phyloP scores from a whole-genome alignment of 2,329 filamentous ascomycete species.

The Biscogniauxia sp. region DNA sequence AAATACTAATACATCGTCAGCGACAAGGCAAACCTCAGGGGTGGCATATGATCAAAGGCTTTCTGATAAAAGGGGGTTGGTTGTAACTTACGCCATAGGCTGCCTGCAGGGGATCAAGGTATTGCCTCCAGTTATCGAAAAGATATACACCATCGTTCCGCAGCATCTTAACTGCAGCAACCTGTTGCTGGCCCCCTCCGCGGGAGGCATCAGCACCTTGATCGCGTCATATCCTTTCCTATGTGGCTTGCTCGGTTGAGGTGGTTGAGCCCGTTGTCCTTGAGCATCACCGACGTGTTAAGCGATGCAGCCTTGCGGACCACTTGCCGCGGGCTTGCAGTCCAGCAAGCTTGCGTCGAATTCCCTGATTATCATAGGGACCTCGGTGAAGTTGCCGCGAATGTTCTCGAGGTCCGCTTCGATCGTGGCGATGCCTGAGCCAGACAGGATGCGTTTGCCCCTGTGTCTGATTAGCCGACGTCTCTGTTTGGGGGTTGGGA shows the following conservation, averaged over 20 bases:
- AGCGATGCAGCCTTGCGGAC: slow-evolving; percentile 47
- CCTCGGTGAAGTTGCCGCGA: slow-evolving; percentile 51
- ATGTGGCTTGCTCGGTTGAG: slow-evolving; percentile 46
- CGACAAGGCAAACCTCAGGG: background rate
- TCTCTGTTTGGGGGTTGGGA: slow-evolving; percentile 61
- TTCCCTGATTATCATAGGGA: slow-evolving; percentile 58
- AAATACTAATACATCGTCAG: background rate
- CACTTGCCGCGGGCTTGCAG: slow-evolving; percentile 53
- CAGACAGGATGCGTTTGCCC: slow-evolving; percentile 59
- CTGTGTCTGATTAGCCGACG: too few relatives aligned
- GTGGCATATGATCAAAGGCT: too few relatives aligned
- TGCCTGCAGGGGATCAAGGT: slow-evolving; percentile 50
- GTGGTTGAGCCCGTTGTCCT: slow-evolving; percentile 59
- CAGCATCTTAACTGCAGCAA: slow-evolving; percentile 51
- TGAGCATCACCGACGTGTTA: slow-evolving; percentile 50
- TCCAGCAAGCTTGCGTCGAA: slow-evolving; percentile 49
- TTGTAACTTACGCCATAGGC: slow-evolving; percentile 31
- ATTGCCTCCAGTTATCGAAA: slow-evolving; percentile 56
- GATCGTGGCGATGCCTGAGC: slow-evolving; percentile 48
- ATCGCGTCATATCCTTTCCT: slow-evolving; percentile 51
- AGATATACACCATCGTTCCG: slow-evolving; percentile 48
- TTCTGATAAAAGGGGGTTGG: background rate
- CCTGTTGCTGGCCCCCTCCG: too few relatives aligned
- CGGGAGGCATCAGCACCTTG: too few relatives aligned
- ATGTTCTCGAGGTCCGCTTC: slow-evolving; percentile 49